Base-by-base conservation (phyloP, 2,329 filamentous ascomycete genomes). In the Zymoseptoria passerinii region DNA sequence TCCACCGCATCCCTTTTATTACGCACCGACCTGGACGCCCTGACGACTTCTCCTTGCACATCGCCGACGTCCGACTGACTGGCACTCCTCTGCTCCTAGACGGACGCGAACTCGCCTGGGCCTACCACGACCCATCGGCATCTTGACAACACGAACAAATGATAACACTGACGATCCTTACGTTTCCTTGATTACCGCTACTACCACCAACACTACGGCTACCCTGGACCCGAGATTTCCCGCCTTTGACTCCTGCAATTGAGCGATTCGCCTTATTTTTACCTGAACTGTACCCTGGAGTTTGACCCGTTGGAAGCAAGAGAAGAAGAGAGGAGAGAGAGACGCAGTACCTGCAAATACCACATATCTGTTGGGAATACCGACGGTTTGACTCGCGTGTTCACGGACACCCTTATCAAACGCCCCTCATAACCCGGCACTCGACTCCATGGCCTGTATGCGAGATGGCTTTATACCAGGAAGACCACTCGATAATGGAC, bases 401-500 rank as follows among this genome's bases (percentile, higher is more conserved):
- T 61, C 52, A 59, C 61, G 62, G 61, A 61, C 55, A 40, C 54
- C 49, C 40, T 50, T 56, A 23, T 48, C 40, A 40, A 49, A 50
- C 48, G 52, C 54, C 52, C 58, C 40, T 28, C 56, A 54, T 55
- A 53, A 35, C 50, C 48, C 51, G 48, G 49, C 53, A 63, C 27
- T 28, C 49, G 52, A 65, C 64, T 66, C 63, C 67, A 88, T 95
- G 90, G 89, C 91, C 78, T 95, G 90, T 80, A 84, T 95, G 80
- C 85, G 86, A 78, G 85, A 91, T 77, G 82, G 85, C 71, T 94
- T 96, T 77, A 79, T 85, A 71, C 80, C 85, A 75, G 90, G 88
- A 75, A 83, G 88, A 75, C 77, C 95, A 72, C 85, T 96, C 72
- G 86, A 89, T 73, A 65, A 68, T 54, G 91, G 90, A 74, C 92